Evolutionary conservation across 345 rosid genomes (phyloP).

Genomic region (Ricinus communis): DNA sequence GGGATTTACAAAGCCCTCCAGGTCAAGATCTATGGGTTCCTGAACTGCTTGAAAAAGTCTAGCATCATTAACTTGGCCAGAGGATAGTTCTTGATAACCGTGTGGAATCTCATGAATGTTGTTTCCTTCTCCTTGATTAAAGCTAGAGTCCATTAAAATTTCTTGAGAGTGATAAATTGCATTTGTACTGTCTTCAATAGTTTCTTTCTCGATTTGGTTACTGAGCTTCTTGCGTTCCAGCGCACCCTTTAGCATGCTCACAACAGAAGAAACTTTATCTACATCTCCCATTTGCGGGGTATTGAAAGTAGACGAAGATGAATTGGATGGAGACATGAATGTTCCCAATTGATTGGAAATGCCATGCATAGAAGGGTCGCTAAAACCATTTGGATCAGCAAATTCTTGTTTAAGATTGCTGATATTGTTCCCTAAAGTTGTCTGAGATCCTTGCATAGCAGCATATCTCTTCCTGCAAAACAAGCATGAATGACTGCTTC

Average conservation of each 20-base stretch:
- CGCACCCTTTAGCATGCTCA: conserved; percentile 67
- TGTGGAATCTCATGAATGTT: conserved; percentile 32
- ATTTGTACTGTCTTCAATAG: conserved; percentile 36
- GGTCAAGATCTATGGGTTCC: conserved; percentile 39
- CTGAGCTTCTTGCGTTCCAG: conserved; percentile 54
- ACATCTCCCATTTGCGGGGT: conserved; percentile 34
- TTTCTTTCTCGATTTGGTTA: conserved; percentile 43
- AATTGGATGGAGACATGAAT: conserved; percentile 55
- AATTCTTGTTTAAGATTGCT: conserved; percentile 42
- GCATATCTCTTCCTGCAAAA: conserved; percentile 58
- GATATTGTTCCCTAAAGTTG: conserved; percentile 22
- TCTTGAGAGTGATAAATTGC: conserved; percentile 38
- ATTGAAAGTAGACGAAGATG: conserved; percentile 52
- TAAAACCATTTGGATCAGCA: conserved; percentile 34
- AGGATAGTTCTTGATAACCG: conserved; percentile 29
- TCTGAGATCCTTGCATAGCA: conserved; percentile 49
- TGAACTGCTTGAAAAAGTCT: conserved; percentile 30
- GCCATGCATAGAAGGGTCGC: conserved; percentile 32
- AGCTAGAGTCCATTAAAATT: conserved; percentile 23
- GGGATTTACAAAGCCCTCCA: conserved; percentile 47
- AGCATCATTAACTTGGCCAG: conserved; percentile 28
- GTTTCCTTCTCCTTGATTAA: conserved; percentile 30
- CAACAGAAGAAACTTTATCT: conserved; percentile 63
- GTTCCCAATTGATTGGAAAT: conserved; percentile 40
- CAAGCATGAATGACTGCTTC: background rate